Conservation (phyloP, 139 green algal species). For the Monoraphidium neglectum region DNA sequence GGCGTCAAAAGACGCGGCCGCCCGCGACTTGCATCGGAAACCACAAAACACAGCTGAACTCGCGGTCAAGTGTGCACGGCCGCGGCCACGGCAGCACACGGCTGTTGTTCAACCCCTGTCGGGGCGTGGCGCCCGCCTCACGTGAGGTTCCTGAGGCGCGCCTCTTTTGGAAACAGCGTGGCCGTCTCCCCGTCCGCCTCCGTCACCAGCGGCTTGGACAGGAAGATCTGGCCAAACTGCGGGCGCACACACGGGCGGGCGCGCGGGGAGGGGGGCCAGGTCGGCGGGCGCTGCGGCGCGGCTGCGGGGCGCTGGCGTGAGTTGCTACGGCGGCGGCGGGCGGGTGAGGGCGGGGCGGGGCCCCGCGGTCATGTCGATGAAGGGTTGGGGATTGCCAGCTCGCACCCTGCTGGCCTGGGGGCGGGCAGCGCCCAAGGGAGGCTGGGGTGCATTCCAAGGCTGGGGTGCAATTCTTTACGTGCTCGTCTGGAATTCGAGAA, state of each 20-base stretch:
- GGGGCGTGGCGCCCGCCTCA: slow-evolving; percentile 34
- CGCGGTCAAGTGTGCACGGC: neutral
- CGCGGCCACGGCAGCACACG: neutral
- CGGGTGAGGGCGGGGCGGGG: too few species aligned
- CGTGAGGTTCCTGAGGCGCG: slow-evolving; percentile 95
- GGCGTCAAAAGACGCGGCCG: too few species aligned
- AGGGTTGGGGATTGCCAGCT: neutral
- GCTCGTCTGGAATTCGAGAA: too few species aligned
- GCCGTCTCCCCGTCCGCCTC: slow-evolving; percentile 91
- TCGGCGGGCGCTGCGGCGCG: too few species aligned
- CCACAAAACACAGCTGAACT: too few species aligned
- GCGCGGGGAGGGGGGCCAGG: neutral
- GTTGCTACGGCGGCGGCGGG: too few species aligned
- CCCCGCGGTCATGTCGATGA: too few species aligned
- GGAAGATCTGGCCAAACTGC: slow-evolving; percentile 96
- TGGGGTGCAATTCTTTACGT: too few species aligned
- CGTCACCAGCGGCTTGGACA: slow-evolving; percentile 90
- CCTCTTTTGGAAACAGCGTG: slow-evolving; percentile 95
- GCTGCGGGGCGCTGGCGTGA: too few species aligned
- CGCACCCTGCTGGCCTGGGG: too few species aligned
- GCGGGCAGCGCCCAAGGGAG: too few species aligned
- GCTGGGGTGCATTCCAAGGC: too few species aligned
- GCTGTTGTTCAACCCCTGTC: neutral
- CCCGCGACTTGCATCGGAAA: neutral
- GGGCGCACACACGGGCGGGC: slow-evolving; percentile 65